Conservation (phyloP, 345 rosid species). For the Triadica sebifera region DNA sequence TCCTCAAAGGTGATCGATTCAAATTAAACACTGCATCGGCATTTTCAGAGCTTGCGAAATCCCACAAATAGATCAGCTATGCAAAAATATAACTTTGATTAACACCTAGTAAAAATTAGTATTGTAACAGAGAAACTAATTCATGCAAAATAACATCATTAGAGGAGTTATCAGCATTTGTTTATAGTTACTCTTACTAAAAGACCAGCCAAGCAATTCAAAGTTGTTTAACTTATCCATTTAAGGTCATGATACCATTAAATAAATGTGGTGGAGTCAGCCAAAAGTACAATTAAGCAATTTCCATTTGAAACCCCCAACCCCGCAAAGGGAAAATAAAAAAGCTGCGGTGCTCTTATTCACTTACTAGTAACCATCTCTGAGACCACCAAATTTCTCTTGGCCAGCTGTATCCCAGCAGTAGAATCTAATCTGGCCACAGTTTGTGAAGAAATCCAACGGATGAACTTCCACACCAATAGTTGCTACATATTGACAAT, state of each 20-base stretch:
- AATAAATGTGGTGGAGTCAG: no score
- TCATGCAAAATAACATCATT: background rate
- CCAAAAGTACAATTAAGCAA: background rate
- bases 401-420: constrained; percentile 99
- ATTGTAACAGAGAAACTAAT: background rate
- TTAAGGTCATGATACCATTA: no score
- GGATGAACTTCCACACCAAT: constrained; percentile 98
- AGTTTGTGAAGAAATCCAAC: constrained; percentile 83
- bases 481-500: constrained; percentile 49
- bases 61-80: background rate
- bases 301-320: no score
- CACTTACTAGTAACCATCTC: constrained; percentile 94
- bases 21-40: background rate
- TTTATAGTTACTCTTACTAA: no score
- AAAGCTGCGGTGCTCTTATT: background rate
- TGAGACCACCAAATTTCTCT: constrained; percentile 89
- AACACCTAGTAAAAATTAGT: background rate
- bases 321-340: no score
- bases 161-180: no score
- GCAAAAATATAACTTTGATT: no score
- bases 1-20: background rate
- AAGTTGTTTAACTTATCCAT: background rate
- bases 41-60: background rate
- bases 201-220: no score
- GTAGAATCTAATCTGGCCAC: constrained; percentile 82